phyloP scores from a whole-genome alignment of 1,139 yeast species.

The Diutina pseudorugosa region DNA sequence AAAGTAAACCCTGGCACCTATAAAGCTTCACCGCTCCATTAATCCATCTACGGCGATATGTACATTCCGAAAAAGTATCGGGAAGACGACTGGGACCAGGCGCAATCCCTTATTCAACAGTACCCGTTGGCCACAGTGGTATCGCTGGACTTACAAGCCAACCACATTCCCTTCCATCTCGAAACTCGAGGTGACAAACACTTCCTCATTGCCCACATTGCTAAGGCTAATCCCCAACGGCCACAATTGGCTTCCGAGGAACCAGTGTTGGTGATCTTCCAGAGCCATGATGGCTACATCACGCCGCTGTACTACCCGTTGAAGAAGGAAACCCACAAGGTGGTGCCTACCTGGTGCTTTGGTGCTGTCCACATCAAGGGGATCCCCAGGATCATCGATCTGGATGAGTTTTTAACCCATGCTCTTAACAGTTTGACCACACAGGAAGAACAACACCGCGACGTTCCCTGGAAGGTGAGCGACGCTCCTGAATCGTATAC shows the following conservation, averaged over 20 bases:
- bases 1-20: too few species aligned
- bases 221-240: conserved; percentile 42
- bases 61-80: conserved; percentile 11
- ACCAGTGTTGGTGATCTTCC: conserved; percentile 42
- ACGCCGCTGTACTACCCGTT: conserved; percentile 44
- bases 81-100: conserved; percentile 26
- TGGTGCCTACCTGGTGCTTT: conserved; percentile 68
- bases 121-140: conserved; percentile 44
- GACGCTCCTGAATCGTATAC: conserved; percentile 48
- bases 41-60: conserved; percentile 6
- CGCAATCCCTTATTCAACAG: conserved; percentile 28
- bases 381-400: conserved; percentile 33
- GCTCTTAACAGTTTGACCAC: conserved; percentile 36
- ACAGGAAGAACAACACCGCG: conserved; percentile 34
- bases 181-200: conserved; percentile 24
- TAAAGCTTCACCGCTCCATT: background rate
- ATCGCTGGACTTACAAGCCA: conserved; percentile 30
- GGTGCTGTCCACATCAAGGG: conserved; percentile 52
- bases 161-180: conserved; percentile 47
- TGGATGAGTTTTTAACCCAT: conserved; percentile 31
- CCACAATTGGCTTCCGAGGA: conserved; percentile 29
- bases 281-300: conserved; percentile 41
- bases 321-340: conserved; percentile 46
- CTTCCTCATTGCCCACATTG: conserved; percentile 43
- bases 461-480: conserved; percentile 39